Percentiles rank a stretch among this genome's conserved stretches.
Conservation (phyloP, 83 land plant genomes). For the Thuja plicata region DNA sequence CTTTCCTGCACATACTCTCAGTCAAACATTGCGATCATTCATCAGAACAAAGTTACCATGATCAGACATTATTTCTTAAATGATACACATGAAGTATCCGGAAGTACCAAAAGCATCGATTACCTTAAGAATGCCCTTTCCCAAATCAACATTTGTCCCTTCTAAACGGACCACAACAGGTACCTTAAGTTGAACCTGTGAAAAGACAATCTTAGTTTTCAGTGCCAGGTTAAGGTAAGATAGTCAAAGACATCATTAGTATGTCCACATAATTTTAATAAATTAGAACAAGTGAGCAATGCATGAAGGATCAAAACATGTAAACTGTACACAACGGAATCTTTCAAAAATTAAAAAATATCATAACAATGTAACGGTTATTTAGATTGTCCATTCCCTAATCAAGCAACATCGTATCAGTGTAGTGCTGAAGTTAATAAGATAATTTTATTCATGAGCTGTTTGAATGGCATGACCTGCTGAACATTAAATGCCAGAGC, state of each 20-base stretch:
- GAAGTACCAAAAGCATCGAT: not conserved
- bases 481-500: not conserved
- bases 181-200: slow-evolving; percentile 84
- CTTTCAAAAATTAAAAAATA: not conserved
- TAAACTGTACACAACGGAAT: not conserved
- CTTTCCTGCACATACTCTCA: slow-evolving; percentile 68
- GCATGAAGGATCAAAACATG: not conserved
- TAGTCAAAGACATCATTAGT: not conserved
- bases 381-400: not conserved
- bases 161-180: slow-evolving; percentile 97
- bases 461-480: not conserved
- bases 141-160: slow-evolving; percentile 98
- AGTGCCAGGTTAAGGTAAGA: not conserved
- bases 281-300: not conserved
- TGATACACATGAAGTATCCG: not conserved
- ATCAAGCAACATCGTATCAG: not conserved
- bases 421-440: not conserved
- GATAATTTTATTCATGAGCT: not conserved
- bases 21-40: not conserved
- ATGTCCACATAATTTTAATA: not conserved
- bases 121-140: slow-evolving; percentile 96
- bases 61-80: not conserved
- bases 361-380: not conserved
- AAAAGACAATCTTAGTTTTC: not conserved
- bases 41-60: not conserved